Percentiles rank a stretch among this genome's conserved stretches.
Evolutionary conservation across 1,139 yeast genomes (phyloP).

Genomic region (Sporopachydermia cereana): DNA sequence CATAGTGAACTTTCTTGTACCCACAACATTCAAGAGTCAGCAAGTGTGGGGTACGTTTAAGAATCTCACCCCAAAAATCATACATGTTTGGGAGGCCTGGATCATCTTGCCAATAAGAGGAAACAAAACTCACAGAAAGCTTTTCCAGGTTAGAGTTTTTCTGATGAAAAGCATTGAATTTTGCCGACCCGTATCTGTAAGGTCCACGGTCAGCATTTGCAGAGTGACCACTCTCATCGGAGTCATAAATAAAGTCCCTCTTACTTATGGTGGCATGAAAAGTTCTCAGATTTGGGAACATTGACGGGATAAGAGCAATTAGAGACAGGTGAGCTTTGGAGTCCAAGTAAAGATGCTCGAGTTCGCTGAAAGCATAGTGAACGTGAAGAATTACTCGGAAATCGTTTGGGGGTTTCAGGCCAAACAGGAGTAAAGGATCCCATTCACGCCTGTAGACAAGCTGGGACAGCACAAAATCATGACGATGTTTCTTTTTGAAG

Average conservation of each 20-base stretch:
- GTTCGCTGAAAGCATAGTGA: neutral
- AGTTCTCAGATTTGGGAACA: conserved; percentile 1
- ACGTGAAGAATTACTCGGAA: neutral
- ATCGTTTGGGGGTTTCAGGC: neutral
- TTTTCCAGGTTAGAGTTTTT: neutral
- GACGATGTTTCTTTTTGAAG: neutral
- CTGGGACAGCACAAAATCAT: neutral
- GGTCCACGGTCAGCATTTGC: no score
- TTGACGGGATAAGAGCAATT: neutral
- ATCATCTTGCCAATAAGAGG: neutral
- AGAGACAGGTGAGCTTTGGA: neutral
- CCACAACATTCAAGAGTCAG: neutral
- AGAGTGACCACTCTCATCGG: no score
- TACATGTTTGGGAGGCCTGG: neutral
- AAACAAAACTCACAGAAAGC: neutral
- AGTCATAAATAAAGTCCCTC: no score
- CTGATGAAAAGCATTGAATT: no score
- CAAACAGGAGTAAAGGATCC: neutral
- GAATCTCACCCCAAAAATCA: no score
- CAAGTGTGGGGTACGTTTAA: no score
- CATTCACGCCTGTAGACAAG: neutral
- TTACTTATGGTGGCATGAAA: no score
- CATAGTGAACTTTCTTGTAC: neutral
- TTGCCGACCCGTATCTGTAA: no score
- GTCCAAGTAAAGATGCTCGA: conserved; percentile 1